These are phyloP conservation scores for Sporopachydermia quercuum DNA, from an alignment of 805 yeast genomes.

Conservation along the genomic window DNA sequence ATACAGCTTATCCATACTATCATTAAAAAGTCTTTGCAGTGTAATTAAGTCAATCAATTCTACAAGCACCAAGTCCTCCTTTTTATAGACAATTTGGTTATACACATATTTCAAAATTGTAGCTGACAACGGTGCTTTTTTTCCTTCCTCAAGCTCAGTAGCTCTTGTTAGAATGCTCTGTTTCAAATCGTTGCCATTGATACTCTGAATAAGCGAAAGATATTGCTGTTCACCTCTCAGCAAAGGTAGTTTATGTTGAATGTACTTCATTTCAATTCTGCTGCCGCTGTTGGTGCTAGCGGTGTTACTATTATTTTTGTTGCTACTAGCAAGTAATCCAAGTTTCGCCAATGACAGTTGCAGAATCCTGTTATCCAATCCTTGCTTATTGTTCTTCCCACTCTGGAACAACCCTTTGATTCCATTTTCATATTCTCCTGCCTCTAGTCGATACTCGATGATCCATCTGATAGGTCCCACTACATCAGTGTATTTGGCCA, in stretches of 20 bases:
- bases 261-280: constrained; percentile 2
- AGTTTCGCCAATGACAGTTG: constrained; percentile 63
- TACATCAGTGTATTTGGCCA: too few species aligned
- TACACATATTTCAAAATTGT: not conserved
- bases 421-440: constrained; percentile 35
- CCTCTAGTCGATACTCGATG: constrained; percentile 38
- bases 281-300: not conserved
- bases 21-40: constrained; percentile 23
- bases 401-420: constrained; percentile 27
- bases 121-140: not conserved
- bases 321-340: constrained; percentile 31
- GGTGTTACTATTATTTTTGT: constrained; percentile 3
- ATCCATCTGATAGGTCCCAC: constrained; percentile 86
- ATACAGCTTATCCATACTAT: constrained; percentile 9
- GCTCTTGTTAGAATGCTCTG: not conserved
- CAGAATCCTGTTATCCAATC: constrained; percentile 28
- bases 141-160: not conserved
- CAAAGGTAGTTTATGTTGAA: constrained; percentile 6
- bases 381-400: not conserved
- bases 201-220: not conserved
- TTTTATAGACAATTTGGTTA: not conserved
- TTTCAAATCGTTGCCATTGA: not conserved
- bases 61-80: not conserved
- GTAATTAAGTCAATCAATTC: constrained; percentile 41
- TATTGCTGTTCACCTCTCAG: not conserved